Conservation (phyloP, 164 flowering plant genomes). For the Dillenia turbinata region DNA sequence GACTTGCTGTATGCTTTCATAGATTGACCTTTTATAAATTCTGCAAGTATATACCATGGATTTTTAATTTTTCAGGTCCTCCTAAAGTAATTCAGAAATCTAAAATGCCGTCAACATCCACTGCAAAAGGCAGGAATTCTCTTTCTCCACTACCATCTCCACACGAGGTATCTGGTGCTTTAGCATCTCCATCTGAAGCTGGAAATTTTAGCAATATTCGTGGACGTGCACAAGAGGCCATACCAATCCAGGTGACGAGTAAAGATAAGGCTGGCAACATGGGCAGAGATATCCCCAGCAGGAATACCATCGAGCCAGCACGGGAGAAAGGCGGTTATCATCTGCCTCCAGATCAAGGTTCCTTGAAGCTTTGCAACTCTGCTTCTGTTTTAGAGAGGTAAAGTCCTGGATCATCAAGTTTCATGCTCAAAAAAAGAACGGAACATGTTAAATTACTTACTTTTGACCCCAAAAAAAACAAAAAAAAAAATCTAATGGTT, state of each 20-base stretch:
- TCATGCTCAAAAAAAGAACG: no score
- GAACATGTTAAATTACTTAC: no score
- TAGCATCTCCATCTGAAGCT: conserved; percentile 52
- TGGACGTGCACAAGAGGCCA: conserved; percentile 27
- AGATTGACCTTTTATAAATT: not conserved
- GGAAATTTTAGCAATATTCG: conserved; percentile 33
- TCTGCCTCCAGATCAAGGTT: no score
- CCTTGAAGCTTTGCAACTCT: no score
- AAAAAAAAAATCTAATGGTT: no score
- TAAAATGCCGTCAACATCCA: conserved; percentile 34
- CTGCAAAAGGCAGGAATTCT: conserved; percentile 45
- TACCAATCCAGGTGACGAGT: conserved; percentile 17
- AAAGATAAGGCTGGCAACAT: conserved; percentile 35
- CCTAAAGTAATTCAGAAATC: conserved; percentile 49
- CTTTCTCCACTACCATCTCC: conserved; percentile 77
- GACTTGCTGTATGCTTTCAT: not conserved
- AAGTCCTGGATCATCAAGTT: no score
- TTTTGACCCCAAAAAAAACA: no score
- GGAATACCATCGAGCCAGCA: conserved; percentile 16
- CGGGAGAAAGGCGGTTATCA: conserved; percentile 15
- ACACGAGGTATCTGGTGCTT: conserved; percentile 38
- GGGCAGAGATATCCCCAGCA: conserved; percentile 50
- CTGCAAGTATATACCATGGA: not conserved
- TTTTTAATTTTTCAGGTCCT: conserved; percentile 26
- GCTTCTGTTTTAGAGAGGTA: no score